A percentile compares a stretch with the other conserved stretches of the same genome.
These are phyloP conservation scores for Abrus precatorius DNA, from an alignment of 306 rosid species.

Conservation along the genomic window DNA sequence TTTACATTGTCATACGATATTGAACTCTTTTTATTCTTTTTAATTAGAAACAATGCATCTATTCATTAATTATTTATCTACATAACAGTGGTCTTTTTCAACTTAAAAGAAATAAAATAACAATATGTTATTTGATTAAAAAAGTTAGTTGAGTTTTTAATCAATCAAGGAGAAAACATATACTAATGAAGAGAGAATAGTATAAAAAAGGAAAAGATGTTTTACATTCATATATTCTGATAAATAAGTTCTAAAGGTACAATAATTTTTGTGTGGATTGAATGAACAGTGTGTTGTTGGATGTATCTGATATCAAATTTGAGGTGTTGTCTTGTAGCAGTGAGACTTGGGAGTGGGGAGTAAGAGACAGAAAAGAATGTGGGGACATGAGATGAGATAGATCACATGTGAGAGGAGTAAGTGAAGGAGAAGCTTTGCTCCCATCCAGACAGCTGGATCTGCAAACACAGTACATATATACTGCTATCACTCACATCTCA, in stretches of 20 bases:
- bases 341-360: neutral
- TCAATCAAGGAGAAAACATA: no score
- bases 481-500: neutral
- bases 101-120: no score
- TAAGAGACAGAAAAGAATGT: neutral
- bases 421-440: slow-evolving; percentile 27
- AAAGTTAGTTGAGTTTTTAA: no score
- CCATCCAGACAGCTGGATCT: slow-evolving; percentile 45
- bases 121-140: no score
- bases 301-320: neutral
- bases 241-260: neutral
- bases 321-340: slow-evolving; percentile 20
- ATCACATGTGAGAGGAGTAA: slow-evolving; percentile 40
- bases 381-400: neutral
- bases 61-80: no score
- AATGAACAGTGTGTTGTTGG: neutral
- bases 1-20: no score
- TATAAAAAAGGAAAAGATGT: no score
- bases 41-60: no score
- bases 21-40: no score
- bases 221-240: no score
- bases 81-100: no score
- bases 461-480: neutral
- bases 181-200: no score
- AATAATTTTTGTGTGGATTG: neutral